These are phyloP conservation scores for Zancudomyces culisetae DNA, from an alignment of 371 early-diverging fungal genomes.

Conservation along the genomic window DNA sequence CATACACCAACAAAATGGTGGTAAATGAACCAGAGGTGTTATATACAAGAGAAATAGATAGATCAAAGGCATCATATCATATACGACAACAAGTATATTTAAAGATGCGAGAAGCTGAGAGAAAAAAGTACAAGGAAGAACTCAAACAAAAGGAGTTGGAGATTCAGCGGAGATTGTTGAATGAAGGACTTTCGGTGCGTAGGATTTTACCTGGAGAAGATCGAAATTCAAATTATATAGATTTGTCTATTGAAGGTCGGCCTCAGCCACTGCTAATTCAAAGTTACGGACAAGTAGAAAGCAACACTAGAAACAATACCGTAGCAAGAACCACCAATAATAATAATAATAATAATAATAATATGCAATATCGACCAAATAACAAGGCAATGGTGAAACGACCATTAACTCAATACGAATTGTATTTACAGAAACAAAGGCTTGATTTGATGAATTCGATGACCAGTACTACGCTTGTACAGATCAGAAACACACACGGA, in stretches of 20 bases:
- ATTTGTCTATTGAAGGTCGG: neutral
- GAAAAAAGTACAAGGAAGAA: conserved; percentile 3
- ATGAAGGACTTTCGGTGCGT: neutral
- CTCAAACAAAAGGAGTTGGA: conserved; percentile 2
- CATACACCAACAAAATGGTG: too few relatives aligned
- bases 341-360: neutral
- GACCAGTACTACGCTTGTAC: neutral
- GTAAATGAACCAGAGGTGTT: too few relatives aligned
- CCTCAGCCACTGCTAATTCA: neutral
- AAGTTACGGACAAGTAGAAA: neutral
- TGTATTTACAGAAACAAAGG: neutral
- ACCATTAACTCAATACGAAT: neutral
- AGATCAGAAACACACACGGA: neutral
- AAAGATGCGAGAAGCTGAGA: neutral
- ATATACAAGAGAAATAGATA: neutral
- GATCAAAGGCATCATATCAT: neutral
- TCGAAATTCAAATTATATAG: neutral
- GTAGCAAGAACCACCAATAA: neutral
- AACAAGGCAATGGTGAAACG: neutral
- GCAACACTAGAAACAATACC: neutral
- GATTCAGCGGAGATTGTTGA: neutral
- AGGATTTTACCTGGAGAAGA: neutral
- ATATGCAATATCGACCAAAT: neutral
- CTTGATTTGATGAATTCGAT: neutral
- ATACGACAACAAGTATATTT: neutral